phyloP scores from a whole-genome alignment of 2,329 filamentous ascomycete species.

The Xylogone sp. region DNA sequence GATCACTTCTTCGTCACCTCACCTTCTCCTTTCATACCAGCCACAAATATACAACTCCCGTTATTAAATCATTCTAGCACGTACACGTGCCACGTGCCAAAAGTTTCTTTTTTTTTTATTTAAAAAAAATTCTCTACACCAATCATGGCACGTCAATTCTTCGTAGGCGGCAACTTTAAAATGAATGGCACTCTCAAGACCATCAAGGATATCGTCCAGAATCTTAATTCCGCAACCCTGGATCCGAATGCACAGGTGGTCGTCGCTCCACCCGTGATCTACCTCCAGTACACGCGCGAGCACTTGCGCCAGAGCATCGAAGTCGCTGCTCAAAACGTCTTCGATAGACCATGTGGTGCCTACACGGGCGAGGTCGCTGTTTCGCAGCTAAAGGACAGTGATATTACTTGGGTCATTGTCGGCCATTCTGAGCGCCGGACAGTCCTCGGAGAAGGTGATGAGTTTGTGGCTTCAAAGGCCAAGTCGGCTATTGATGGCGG shows the following conservation, averaged over 20 bases:
- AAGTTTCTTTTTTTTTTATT: no score
- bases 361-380: constrained; percentile 94
- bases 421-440: constrained; percentile 92
- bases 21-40: background rate
- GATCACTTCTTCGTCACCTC: no score
- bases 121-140: no score
- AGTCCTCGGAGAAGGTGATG: constrained; percentile 78
- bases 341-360: constrained; percentile 88
- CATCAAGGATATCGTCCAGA: constrained; percentile 82
- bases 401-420: constrained; percentile 81
- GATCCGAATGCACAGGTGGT: constrained; percentile 81
- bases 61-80: no score
- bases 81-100: no score
- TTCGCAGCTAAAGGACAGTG: constrained; percentile 79
- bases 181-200: constrained; percentile 90
- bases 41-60: no score
- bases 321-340: constrained; percentile 92
- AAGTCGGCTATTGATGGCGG: constrained; percentile 83
- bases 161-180: constrained; percentile 97
- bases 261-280: constrained; percentile 80
- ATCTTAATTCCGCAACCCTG: constrained; percentile 78
- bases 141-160: constrained; percentile 84
- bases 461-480: constrained; percentile 83
- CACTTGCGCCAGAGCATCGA: constrained; percentile 69
- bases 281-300: constrained; percentile 79